A percentile compares a stretch with the other conserved stretches of the same genome.
phyloP scores from a whole-genome alignment of 768 basidiomycete species.

The Psilocybe tampanensis region DNA sequence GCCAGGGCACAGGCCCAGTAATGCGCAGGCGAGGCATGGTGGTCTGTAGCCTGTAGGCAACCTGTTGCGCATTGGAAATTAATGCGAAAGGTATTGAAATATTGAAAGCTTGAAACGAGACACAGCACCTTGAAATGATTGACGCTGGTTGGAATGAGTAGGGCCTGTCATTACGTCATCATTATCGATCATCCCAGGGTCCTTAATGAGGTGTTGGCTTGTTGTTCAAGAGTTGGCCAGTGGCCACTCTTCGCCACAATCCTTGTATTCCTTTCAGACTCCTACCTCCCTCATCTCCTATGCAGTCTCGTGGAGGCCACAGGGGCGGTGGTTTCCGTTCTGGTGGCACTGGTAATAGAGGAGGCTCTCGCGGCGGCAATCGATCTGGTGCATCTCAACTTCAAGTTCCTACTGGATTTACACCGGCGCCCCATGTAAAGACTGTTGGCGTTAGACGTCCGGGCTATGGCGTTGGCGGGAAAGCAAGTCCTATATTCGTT shows the following conservation, averaged over 20 bases:
- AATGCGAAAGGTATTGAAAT: no score
- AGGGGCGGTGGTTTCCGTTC: constrained; percentile 32
- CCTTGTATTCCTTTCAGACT: neutral
- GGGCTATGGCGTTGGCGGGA: constrained; percentile 61
- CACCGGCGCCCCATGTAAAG: constrained; percentile 39
- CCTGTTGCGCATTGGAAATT: no score
- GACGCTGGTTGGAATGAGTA: no score
- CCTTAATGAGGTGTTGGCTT: no score
- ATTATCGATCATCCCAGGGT: no score
- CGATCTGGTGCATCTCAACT: constrained; percentile 31
- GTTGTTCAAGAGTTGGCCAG: no score
- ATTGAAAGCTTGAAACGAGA: neutral
- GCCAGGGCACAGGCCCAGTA: neutral
- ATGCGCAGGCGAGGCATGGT: neutral
- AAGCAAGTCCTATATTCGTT: constrained; percentile 37
- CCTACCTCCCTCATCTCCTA: constrained; percentile 12
- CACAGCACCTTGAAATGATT: no score
- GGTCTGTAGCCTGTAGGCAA: neutral
- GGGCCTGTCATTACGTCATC: no score
- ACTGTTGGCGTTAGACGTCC: constrained; percentile 73
- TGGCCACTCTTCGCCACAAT: neutral
- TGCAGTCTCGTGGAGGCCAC: constrained; percentile 43
- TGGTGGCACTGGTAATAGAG: constrained; percentile 27
- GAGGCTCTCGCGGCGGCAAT: constrained; percentile 21
- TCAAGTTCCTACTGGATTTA: constrained; percentile 25